Evolutionary conservation across 2,329 filamentous ascomycete species (phyloP).

Genomic region (Nigrospora oryzae): DNA sequence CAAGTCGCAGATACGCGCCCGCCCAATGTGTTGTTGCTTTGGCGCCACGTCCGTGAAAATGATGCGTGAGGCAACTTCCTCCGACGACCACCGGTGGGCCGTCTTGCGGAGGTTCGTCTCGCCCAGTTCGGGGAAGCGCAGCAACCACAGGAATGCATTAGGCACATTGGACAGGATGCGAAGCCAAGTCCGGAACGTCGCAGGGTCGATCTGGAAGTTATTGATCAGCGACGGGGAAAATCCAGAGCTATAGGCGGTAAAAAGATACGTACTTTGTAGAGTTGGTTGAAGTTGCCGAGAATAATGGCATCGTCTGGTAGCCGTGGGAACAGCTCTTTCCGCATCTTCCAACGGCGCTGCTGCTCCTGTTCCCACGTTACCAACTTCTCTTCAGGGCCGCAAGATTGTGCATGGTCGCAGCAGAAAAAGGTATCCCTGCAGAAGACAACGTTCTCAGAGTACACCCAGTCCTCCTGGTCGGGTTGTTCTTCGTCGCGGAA

Average conservation of each 20-base stretch:
- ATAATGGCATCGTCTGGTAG: constrained; percentile 80
- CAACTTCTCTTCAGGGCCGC: constrained; percentile 57
- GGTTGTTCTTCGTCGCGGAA: constrained; percentile 58
- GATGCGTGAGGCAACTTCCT: constrained; percentile 77
- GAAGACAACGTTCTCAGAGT: constrained; percentile 94
- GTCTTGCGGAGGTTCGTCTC: constrained; percentile 78
- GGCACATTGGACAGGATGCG: constrained; percentile 80
- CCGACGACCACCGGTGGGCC: constrained; percentile 74
- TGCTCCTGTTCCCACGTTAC: constrained; percentile 82
- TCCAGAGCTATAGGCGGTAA: not conserved
- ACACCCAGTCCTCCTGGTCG: constrained; percentile 76
- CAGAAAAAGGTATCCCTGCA: constrained; percentile 96
- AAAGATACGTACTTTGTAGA: constrained; percentile 72
- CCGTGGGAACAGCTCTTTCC: constrained; percentile 81
- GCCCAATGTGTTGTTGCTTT: constrained; percentile 87
- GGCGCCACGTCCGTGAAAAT: constrained; percentile 95
- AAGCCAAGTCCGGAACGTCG: constrained; percentile 91
- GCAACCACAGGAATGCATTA: constrained; percentile 85
- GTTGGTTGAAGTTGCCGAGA: constrained; percentile 94
- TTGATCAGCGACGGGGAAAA: constrained; percentile 6
- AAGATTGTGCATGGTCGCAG: constrained; percentile 91
- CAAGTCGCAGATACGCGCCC: constrained; percentile 84
- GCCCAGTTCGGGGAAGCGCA: constrained; percentile 92
- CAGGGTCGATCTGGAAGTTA: constrained; percentile 74
- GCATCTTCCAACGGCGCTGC: constrained; percentile 77